These are phyloP conservation scores for Dipodascopsis uninucleata DNA, from an alignment of 805 yeast species.

Conservation along the genomic window DNA sequence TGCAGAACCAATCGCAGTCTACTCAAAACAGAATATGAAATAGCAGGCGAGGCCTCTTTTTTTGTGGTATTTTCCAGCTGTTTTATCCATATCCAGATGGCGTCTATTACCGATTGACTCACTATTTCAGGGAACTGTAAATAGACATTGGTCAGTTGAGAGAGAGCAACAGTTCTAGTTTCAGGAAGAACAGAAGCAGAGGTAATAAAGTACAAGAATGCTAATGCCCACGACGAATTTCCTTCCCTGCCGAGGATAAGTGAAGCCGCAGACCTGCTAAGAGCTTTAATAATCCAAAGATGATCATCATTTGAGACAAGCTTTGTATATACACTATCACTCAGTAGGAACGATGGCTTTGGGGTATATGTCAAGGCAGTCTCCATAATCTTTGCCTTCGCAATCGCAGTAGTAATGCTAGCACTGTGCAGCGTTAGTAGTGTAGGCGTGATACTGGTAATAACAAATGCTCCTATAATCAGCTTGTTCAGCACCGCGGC, in stretches of 20 bases:
- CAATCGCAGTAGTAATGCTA: constrained; percentile 26
- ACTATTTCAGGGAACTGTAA: constrained; percentile 40
- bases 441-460: constrained; percentile 33
- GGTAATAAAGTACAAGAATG: constrained; percentile 26
- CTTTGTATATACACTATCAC: constrained; percentile 50
- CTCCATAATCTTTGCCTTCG: constrained; percentile 15
- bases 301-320: constrained; percentile 46
- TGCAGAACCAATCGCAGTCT: constrained; percentile 27
- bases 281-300: constrained; percentile 51
- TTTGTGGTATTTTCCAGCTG: constrained; percentile 18
- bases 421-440: constrained; percentile 28
- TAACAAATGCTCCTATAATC: constrained; percentile 54
- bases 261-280: constrained; percentile 37
- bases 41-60: constrained; percentile 25
- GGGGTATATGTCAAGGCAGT: constrained; percentile 37
- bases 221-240: constrained; percentile 27
- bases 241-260: constrained; percentile 23
- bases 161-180: constrained; percentile 26
- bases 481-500: constrained; percentile 51
- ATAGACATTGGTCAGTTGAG: constrained; percentile 34
- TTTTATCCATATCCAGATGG: constrained; percentile 39
- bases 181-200: constrained; percentile 7
- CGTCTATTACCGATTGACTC: constrained; percentile 45
- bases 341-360: constrained; percentile 49
- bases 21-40: constrained; percentile 20